phyloP scores from a whole-genome alignment of 441 rosid genomes.

The Populus hybrid region DNA sequence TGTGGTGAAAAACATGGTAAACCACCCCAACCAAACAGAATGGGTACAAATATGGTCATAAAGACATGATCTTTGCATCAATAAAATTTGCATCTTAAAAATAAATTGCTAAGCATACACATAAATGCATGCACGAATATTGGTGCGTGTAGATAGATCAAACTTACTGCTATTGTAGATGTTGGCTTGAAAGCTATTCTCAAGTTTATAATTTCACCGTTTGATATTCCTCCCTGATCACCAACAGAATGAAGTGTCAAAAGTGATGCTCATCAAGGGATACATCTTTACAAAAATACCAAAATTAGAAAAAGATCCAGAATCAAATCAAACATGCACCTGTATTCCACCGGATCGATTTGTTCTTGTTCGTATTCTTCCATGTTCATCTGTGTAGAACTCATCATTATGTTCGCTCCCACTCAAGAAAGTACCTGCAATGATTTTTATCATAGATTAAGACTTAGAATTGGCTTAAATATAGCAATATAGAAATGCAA shows the following conservation, averaged over 20 bases:
- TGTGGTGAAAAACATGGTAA: neutral
- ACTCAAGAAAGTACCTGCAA: constrained; percentile 71
- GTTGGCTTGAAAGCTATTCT: constrained; percentile 98
- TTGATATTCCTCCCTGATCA: constrained; percentile 90
- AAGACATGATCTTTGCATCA: neutral
- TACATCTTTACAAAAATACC: constrained; percentile 8
- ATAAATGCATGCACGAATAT: neutral
- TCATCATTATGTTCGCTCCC: constrained; percentile 98
- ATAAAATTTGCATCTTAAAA: neutral
- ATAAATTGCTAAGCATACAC: neutral
- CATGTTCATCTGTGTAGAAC: constrained; percentile 60
- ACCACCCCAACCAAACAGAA: neutral
- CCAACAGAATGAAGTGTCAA: constrained; percentile 11
- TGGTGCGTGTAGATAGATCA: neutral
- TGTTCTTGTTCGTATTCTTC: constrained; percentile 81
- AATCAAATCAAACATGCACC: constrained; percentile 31
- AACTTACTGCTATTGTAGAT: constrained; percentile 79
- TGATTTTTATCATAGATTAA: neutral
- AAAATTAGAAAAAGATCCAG: neutral
- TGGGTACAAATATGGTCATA: neutral
- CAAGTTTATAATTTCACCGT: constrained; percentile 92
- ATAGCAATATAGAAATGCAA: neutral
- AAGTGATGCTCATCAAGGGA: neutral
- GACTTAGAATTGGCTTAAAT: neutral
- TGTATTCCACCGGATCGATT: constrained; percentile 97